Evolutionary conservation across 768 basidiomycete species (phyloP).

Genomic region (Agrocybe praecox): DNA sequence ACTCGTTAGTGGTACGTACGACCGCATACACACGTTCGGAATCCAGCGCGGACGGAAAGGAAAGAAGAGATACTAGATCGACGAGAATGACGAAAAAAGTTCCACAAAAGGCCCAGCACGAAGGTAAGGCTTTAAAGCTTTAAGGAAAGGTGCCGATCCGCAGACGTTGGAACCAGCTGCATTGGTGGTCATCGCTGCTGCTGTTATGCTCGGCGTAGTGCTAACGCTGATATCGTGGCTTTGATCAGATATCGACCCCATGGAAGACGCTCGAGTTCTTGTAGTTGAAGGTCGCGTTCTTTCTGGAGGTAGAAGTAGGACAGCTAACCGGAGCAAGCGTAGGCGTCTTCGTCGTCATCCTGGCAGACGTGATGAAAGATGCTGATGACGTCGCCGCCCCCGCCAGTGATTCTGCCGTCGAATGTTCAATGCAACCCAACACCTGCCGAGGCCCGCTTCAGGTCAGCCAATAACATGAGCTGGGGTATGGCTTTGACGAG

Average conservation of each 20-base stretch:
- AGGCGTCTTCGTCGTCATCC: slow-evolving; percentile 22
- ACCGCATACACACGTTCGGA: no score
- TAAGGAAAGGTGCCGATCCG: no score
- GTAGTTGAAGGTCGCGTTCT: background rate
- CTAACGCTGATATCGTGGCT: background rate
- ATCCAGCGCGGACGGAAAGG: no score
- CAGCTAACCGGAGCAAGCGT: slow-evolving; percentile 2
- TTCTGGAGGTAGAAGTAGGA: background rate
- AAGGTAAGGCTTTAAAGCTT: no score
- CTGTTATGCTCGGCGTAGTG: background rate
- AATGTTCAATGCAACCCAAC: background rate
- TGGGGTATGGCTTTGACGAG: background rate
- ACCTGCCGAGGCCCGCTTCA: slow-evolving; percentile 4
- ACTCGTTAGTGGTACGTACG: no score
- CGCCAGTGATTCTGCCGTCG: slow-evolving; percentile 1
- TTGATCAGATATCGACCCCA: background rate
- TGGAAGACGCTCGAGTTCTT: background rate
- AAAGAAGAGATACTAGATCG: no score
- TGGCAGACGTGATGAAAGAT: background rate
- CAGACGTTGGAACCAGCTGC: slow-evolving; percentile 7
- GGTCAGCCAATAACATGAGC: slow-evolving; percentile 4
- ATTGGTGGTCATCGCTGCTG: slow-evolving; percentile 3
- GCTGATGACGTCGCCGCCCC: slow-evolving; percentile 17
- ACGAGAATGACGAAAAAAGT: no score
- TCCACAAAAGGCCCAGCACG: no score